These are phyloP conservation scores for Leccinum pachyderme DNA, from an alignment of 1,284 basidiomycete species.

Conservation along the genomic window DNA sequence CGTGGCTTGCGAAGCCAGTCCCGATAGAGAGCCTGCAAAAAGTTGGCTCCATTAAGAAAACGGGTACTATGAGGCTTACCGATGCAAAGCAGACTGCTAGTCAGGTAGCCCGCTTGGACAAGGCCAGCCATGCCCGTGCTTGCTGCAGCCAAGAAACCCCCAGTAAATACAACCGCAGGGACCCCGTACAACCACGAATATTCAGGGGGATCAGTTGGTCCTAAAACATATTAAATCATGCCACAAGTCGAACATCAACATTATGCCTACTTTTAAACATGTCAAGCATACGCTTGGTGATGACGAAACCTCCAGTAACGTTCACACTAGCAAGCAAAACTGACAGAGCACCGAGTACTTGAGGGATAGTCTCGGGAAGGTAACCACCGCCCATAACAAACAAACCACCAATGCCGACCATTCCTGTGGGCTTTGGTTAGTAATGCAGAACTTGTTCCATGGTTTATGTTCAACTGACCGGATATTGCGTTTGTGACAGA, in stretches of 20 bases:
- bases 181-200: conserved; percentile 79
- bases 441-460: not conserved
- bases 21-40: conserved; percentile 63
- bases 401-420: conserved; percentile 82
- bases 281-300: conserved; percentile 85
- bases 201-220: conserved; percentile 80
- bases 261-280: conserved; percentile 75
- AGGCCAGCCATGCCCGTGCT: conserved; percentile 82
- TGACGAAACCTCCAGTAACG: conserved; percentile 80
- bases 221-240: conserved; percentile 33
- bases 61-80: conserved; percentile 40
- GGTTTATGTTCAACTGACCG: conserved; percentile 35
- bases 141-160: conserved; percentile 76
- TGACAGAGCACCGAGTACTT: conserved; percentile 72
- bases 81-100: conserved; percentile 80
- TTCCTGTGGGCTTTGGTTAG: conserved; percentile 38
- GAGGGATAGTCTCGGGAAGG: conserved; percentile 76
- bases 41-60: not conserved
- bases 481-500: conserved; percentile 84
- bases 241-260: not conserved
- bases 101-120: conserved; percentile 80
- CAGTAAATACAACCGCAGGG: conserved; percentile 76
- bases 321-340: conserved; percentile 83
- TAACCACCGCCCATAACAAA: conserved; percentile 88
- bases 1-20: conserved; percentile 71